Base-by-base conservation (phyloP, 2,329 filamentous ascomycete species). In the Nigrospora sphaerica region DNA sequence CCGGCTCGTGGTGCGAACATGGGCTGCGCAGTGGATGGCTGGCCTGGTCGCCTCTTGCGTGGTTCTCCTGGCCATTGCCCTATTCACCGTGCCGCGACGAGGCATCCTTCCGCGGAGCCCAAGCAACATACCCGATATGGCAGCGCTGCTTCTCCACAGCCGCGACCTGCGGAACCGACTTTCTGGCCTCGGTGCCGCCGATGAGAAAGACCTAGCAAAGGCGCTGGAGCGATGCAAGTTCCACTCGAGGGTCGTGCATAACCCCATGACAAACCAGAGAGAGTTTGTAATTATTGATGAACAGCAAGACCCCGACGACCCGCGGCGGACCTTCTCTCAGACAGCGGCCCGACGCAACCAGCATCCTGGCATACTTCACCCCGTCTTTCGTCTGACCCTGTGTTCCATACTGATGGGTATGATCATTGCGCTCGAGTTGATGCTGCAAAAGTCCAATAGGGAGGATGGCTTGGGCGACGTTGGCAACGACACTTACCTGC, bases 101-200 rank as follows among this genome's bases (percentile, higher is more conserved):
- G 63, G 64, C 0, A 61, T 68, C n/a, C 55, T 69, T 4, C 66
- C 67, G 0, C 59, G 64, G 12, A 54, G 63, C 9, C 64, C 65
- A 0, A 59, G 56, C 14, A 62, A 61, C 3, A 57, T 69, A 11
- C 56, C 66, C 36, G 62, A 62, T 41, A 54, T 60, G 48, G 66
- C 66, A 0, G 57, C 65, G 2, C 55, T 69, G 12, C 51, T 69
- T 3, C 58, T 62, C 3, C 63, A 69, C 32, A 69, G 66, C 41
- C 58, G 58, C 4, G 49, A 58, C 7, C 54, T 69, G 1, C 56
- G 68, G 2, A 62, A 67, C 40, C 57, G 57, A 1, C 57, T 69
- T 1, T 57, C 57, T 9, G 65, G 64, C 2, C 56, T 63, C 12
- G 65, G 66, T 5, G 63, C 62, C 11, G 64, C 58, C 13, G 57